A percentile compares a stretch with the other conserved stretches of the same genome.
Evolutionary conservation across 768 basidiomycete species (phyloP).

Genomic region (Leccinum imitatum): DNA sequence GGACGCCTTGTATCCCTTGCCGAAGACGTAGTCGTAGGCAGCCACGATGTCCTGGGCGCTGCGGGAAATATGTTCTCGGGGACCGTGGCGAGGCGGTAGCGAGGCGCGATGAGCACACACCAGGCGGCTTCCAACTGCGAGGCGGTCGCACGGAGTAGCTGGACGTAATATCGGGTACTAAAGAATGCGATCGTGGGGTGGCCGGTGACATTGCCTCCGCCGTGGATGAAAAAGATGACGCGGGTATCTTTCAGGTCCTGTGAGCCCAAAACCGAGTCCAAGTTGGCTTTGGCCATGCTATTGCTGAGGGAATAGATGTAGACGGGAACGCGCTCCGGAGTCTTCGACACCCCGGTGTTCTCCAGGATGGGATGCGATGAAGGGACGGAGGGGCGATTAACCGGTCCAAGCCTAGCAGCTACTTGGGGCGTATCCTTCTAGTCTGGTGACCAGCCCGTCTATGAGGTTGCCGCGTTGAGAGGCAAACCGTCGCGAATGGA

Average conservation of each 20-base stretch:
- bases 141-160: slow-evolving; percentile 13
- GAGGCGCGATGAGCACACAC: slow-evolving; percentile 20
- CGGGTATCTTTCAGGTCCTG: too few species aligned
- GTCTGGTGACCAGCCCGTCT: too few species aligned
- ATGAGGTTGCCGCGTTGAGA: too few species aligned
- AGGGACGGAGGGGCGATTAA: too few species aligned
- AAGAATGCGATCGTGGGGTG: slow-evolving; percentile 14
- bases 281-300: too few species aligned
- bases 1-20: slow-evolving; percentile 19
- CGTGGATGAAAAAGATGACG: too few species aligned
- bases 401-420: too few species aligned
- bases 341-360: background rate
- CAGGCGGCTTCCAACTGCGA: background rate
- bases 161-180: slow-evolving; percentile 1
- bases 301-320: too few species aligned
- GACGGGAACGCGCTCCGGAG: too few species aligned
- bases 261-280: too few species aligned
- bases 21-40: slow-evolving; percentile 27
- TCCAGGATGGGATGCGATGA: too few species aligned
- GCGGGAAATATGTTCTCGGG: slow-evolving; percentile 24
- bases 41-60: slow-evolving; percentile 22
- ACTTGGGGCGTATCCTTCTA: too few species aligned
- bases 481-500: background rate
- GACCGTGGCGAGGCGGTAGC: slow-evolving; percentile 26
- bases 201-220: slow-evolving; percentile 17